Percentiles rank a stretch among this genome's conserved stretches.
phyloP scores from a whole-genome alignment of 2,329 filamentous ascomycete species.

The Xylaria multiplex region DNA sequence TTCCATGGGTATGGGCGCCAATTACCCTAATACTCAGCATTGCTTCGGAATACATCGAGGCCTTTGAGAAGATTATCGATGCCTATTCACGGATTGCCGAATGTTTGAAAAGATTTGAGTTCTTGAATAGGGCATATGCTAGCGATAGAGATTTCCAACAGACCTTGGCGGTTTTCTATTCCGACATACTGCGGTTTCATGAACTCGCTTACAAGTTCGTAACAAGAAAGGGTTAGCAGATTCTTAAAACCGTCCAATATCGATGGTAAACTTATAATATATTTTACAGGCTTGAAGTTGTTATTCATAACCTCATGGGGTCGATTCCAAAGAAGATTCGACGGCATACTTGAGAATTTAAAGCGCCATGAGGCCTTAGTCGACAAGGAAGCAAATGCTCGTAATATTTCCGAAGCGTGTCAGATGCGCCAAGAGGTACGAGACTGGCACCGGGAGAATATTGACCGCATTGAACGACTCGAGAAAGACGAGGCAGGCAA shows the following conservation, averaged over 20 bases:
- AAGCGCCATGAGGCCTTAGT: constrained; percentile 47
- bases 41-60: constrained; percentile 43
- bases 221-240: constrained; percentile 41
- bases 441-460: constrained; percentile 42
- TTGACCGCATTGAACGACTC: constrained; percentile 34
- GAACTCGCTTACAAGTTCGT: constrained; percentile 57
- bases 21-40: constrained; percentile 11
- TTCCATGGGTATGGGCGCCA: constrained; percentile 25
- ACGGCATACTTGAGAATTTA: constrained; percentile 49
- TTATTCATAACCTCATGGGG: constrained; percentile 53
- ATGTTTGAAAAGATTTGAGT: constrained; percentile 52
- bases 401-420: constrained; percentile 42
- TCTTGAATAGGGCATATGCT: constrained; percentile 48
- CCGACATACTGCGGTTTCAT: constrained; percentile 60
- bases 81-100: constrained; percentile 53
- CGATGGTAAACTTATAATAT: background rate
- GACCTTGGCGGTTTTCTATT: constrained; percentile 56
- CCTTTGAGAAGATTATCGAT: constrained; percentile 50
- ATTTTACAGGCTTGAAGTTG: constrained; percentile 48
- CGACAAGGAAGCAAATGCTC: constrained; percentile 48
- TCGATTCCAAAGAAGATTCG: constrained; percentile 50
- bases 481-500: constrained; percentile 42
- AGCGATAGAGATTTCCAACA: constrained; percentile 52
- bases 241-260: constrained; percentile 39
- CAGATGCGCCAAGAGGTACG: constrained; percentile 42